Evolutionary conservation across 1,139 yeast genomes (phyloP).

Genomic region (Entelexis paramagnoliae): DNA sequence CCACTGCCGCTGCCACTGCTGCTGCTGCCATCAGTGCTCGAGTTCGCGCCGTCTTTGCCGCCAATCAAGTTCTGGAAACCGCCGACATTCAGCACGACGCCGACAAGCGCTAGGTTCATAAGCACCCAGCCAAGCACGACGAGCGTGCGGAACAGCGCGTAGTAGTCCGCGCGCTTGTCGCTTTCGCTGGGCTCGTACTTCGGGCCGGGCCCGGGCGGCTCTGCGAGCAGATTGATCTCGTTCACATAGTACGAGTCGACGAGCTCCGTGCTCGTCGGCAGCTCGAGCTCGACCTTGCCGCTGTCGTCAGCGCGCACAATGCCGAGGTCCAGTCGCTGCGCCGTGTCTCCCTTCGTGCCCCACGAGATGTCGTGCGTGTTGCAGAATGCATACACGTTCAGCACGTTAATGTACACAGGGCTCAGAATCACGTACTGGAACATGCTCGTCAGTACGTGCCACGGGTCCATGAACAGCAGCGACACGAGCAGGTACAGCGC

Average conservation of each 20-base stretch:
- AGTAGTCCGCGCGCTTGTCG: constrained; percentile 42
- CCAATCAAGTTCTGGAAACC: constrained; percentile 24
- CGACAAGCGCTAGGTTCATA: constrained; percentile 54
- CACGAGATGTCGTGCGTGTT: constrained; percentile 79
- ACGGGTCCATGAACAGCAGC: constrained; percentile 61
- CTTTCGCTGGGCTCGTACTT: constrained; percentile 25
- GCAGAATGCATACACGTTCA: constrained; percentile 76
- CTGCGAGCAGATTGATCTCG: constrained; percentile 40
- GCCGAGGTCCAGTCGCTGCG: constrained; percentile 54
- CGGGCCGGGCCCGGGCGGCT: constrained; percentile 26
- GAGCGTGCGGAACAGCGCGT: constrained; percentile 64
- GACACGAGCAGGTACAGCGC: constrained; percentile 71
- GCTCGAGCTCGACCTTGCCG: constrained; percentile 51
- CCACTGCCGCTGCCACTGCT: constrained; percentile 1
- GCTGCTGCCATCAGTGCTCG: constrained; percentile 3
- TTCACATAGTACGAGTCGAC: constrained; percentile 50
- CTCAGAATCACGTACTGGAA: constrained; percentile 59
- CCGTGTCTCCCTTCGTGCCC: constrained; percentile 73
- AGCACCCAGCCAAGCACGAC: constrained; percentile 75
- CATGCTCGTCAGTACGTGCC: constrained; percentile 68
- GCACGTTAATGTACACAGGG: constrained; percentile 67
- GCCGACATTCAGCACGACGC: constrained; percentile 58
- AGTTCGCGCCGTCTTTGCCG: constrained; percentile 24
- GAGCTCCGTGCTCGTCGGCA: constrained; percentile 54
- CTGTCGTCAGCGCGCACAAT: constrained; percentile 49